Percentiles rank a stretch among this genome's conserved stretches.
Conservation (phyloP, 2,329 filamentous ascomycete genomes). For the Didymella exigua region DNA sequence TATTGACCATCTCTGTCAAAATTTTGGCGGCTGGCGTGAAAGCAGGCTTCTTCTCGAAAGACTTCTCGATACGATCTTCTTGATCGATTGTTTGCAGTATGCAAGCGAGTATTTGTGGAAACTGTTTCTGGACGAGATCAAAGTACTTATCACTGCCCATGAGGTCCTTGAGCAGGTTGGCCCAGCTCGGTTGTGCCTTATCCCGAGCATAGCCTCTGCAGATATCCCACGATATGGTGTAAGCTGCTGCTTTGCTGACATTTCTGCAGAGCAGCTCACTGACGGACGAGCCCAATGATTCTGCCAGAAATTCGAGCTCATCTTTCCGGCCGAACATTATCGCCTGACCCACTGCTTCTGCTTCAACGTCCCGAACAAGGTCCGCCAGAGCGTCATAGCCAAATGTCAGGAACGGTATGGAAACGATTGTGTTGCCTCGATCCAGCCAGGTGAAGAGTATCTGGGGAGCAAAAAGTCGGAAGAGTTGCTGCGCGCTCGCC, state of each 20-base stretch:
- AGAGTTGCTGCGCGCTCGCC: slow-evolving; percentile 70
- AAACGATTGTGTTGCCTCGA: slow-evolving; percentile 54
- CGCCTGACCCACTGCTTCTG: slow-evolving; percentile 79
- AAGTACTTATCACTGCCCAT: slow-evolving; percentile 71
- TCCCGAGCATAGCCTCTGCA: slow-evolving; percentile 46
- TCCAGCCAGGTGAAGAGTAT: slow-evolving; percentile 91
- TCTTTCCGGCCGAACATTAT: slow-evolving; percentile 78
- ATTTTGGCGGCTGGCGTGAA: slow-evolving; percentile 67
- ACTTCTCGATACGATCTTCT: slow-evolving; percentile 39
- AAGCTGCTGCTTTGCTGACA: slow-evolving; percentile 81
- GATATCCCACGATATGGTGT: slow-evolving; percentile 80
- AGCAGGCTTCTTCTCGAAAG: slow-evolving; percentile 63
- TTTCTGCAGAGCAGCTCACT: slow-evolving; percentile 59
- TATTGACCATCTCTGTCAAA: slow-evolving; percentile 71
- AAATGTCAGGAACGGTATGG: slow-evolving; percentile 84
- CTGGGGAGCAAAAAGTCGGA: slow-evolving; percentile 84
- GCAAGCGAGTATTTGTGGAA: slow-evolving; percentile 76
- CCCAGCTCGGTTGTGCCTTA: slow-evolving; percentile 60
- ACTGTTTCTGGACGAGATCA: slow-evolving; percentile 68
- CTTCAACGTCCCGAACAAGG: slow-evolving; percentile 72
- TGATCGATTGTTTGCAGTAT: slow-evolving; percentile 71
- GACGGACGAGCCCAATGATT: slow-evolving; percentile 39
- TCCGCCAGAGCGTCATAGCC: slow-evolving; percentile 72
- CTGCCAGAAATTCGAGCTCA: slow-evolving; percentile 65
- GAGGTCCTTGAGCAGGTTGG: slow-evolving; percentile 69